Percentiles rank a stretch among this genome's conserved stretches.
Evolutionary conservation across 768 basidiomycete species (phyloP).

Genomic region (Goffeauzyma gilvescens): DNA sequence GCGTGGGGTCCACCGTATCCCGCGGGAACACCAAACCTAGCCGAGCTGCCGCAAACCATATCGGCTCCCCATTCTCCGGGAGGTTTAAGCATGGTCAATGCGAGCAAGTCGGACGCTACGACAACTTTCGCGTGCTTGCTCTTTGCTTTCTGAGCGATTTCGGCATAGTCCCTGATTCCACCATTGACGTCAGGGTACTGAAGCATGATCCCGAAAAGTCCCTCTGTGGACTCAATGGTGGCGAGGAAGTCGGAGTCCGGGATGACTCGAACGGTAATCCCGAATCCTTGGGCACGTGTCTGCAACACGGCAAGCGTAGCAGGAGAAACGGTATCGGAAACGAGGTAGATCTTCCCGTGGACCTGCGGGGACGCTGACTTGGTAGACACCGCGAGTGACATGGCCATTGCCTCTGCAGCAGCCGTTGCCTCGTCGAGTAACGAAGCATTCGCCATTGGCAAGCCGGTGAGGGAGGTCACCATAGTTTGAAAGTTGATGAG

Average conservation of each 20-base stretch:
- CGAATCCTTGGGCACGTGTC: constrained; percentile 84
- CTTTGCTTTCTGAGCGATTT: constrained; percentile 51
- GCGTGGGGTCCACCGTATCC: constrained; percentile 98
- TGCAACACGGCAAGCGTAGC: constrained; percentile 78
- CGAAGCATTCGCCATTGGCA: constrained; percentile 92
- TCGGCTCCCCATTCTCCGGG: constrained; percentile 99
- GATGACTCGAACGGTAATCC: constrained; percentile 52
- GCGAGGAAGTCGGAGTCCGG: constrained; percentile 39
- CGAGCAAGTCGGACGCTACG: constrained; percentile 78
- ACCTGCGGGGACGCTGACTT: constrained; percentile 27
- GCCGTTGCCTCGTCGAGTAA: constrained; percentile 88
- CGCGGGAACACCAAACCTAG: constrained; percentile 84
- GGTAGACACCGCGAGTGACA: constrained; percentile 49
- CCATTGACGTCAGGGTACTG: constrained; percentile 92
- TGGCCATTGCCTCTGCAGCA: constrained; percentile 90
- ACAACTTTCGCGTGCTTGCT: constrained; percentile 58
- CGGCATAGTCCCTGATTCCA: constrained; percentile 50
- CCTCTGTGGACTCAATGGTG: constrained; percentile 36
- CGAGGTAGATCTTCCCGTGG: constrained; percentile 68
- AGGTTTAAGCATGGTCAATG: constrained; percentile 76
- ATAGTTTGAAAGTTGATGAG: constrained; percentile 94
- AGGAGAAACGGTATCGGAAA: constrained; percentile 61
- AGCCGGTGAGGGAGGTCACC: constrained; percentile 78
- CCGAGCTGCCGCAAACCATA: constrained; percentile 83
- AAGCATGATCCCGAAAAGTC: constrained; percentile 57